Evolutionary conservation across 345 rosid species (phyloP).

Genomic region (Linum trigynum): DNA sequence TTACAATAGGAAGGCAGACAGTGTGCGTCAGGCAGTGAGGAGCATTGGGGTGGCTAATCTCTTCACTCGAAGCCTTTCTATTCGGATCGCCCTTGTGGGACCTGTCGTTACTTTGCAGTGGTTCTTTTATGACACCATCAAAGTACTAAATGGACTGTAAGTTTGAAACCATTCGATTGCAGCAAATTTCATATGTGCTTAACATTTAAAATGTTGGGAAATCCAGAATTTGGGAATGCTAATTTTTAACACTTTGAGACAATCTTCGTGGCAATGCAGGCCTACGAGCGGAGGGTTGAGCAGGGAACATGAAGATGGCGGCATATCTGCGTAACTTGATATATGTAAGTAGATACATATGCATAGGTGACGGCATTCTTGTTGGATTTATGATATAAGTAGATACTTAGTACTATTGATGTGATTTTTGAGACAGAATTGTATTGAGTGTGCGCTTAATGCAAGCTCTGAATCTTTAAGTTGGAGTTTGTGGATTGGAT

Average conservation of each 20-base stretch:
- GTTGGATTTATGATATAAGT: no score
- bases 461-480: no score
- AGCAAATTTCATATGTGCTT: neutral
- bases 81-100: slow-evolving; percentile 48
- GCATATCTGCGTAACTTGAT: slow-evolving; percentile 6
- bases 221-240: neutral
- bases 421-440: no score
- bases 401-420: no score
- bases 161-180: slow-evolving; percentile 13
- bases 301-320: slow-evolving; percentile 14
- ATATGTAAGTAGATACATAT: no score
- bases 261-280: slow-evolving; percentile 16
- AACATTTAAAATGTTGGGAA: neutral
- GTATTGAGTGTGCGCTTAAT: no score
- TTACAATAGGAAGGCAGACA: slow-evolving; percentile 47
- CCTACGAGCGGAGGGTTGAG: slow-evolving; percentile 25
- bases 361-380: no score
- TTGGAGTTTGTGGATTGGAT: no score
- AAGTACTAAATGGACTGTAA: slow-evolving; percentile 54
- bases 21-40: slow-evolving; percentile 47
- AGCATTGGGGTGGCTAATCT: slow-evolving; percentile 43
- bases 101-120: slow-evolving; percentile 55
- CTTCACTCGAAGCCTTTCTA: slow-evolving; percentile 58
- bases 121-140: slow-evolving; percentile 52
- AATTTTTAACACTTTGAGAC: neutral